These are phyloP conservation scores for Erythrophleum fordii DNA, from an alignment of 306 rosid species.

Conservation along the genomic window DNA sequence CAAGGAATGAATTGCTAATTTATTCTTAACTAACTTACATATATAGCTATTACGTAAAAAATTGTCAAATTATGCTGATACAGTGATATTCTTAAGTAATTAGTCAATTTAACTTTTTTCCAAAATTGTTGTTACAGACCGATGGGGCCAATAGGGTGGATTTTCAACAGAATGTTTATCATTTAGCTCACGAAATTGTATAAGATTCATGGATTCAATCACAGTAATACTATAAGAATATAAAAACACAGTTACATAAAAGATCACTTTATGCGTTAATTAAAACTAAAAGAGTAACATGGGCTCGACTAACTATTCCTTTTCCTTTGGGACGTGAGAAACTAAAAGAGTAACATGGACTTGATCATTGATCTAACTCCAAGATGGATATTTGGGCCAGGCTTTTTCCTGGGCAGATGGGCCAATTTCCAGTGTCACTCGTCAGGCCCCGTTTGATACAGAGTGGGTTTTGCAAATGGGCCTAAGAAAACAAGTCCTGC, in stretches of 20 bases:
- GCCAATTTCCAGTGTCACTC: background rate
- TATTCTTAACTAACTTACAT: too few species aligned
- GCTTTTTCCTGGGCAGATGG: background rate
- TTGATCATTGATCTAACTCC: background rate
- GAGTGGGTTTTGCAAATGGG: background rate
- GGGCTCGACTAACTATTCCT: background rate
- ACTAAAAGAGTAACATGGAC: background rate
- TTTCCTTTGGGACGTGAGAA: too few species aligned
- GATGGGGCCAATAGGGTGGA: background rate
- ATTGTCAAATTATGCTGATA: too few species aligned
- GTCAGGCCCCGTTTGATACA: background rate
- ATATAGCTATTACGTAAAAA: too few species aligned
- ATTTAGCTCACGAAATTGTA: too few species aligned
- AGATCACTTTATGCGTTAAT: background rate
- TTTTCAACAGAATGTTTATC: background rate
- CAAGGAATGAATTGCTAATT: too few species aligned
- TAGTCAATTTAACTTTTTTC: too few species aligned
- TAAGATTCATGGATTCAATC: background rate
- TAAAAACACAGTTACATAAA: background rate
- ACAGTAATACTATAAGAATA: background rate
- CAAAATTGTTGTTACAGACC: too few species aligned
- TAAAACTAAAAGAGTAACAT: background rate
- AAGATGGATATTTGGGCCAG: background rate
- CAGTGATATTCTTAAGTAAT: too few species aligned
- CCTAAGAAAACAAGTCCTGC: background rate